These are phyloP conservation scores for Taiozyma sp. DNA, from an alignment of 1,139 yeast species.

Conservation along the genomic window DNA sequence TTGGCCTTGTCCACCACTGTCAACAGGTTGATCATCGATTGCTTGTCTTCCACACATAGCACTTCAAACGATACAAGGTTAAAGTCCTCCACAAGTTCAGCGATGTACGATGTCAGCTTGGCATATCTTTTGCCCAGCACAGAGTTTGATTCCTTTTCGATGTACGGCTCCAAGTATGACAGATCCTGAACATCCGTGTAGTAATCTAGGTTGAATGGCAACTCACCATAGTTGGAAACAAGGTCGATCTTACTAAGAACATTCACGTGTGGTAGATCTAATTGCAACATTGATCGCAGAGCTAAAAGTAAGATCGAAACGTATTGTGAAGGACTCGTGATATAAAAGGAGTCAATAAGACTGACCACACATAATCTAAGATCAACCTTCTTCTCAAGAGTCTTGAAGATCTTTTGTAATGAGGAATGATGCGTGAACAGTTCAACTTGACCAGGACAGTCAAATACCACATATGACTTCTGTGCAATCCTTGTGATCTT, in stretches of 20 bases:
- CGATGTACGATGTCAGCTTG: slow-evolving; percentile 70
- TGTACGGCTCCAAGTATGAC: slow-evolving; percentile 57
- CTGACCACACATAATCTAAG: slow-evolving; percentile 83
- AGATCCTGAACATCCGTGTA: slow-evolving; percentile 93
- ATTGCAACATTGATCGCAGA: slow-evolving; percentile 84
- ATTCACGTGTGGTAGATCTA: slow-evolving; percentile 91
- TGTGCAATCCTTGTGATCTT: slow-evolving; percentile 55
- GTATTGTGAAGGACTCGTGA: slow-evolving; percentile 88
- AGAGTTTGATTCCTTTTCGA: slow-evolving; percentile 65
- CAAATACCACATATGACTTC: slow-evolving; percentile 68
- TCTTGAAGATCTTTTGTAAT: slow-evolving; percentile 65
- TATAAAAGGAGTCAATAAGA: slow-evolving; percentile 77
- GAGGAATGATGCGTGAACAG: slow-evolving; percentile 90
- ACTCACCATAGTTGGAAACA: slow-evolving; percentile 59
- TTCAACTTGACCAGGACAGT: slow-evolving; percentile 98
- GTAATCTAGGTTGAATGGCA: slow-evolving; percentile 75
- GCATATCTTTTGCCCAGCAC: slow-evolving; percentile 60
- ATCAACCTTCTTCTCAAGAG: slow-evolving; percentile 61
- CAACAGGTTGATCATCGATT: slow-evolving; percentile 80
- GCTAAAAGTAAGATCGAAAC: slow-evolving; percentile 80
- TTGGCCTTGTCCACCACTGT: slow-evolving; percentile 82
- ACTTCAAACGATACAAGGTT: slow-evolving; percentile 88
- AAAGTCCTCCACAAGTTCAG: slow-evolving; percentile 82
- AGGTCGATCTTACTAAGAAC: slow-evolving; percentile 89
- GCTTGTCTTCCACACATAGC: slow-evolving; percentile 84